Base-by-base conservation (phyloP, 2,329 filamentous ascomycete genomes). In the Davidsoniella eucalypti region DNA sequence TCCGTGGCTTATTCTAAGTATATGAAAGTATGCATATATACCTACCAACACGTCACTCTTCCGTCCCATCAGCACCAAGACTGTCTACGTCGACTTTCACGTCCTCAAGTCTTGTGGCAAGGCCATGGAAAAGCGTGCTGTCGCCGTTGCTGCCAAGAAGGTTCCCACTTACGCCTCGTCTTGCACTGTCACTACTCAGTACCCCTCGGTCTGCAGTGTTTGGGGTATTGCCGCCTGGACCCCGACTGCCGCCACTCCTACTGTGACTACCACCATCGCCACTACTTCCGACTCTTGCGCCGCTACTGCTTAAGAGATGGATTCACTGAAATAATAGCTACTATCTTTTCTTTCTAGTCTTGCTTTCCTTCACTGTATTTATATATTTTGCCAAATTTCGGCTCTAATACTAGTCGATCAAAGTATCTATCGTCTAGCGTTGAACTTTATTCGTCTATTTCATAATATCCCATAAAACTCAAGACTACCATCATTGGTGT, bases 191-290 rank as follows among this genome's bases (percentile, higher is more conserved):
- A 54, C 59, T 40, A 56, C 56, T 29, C 58, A 59, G 44, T 70
- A 68, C 60, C 59, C 65, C 29, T 65, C 66, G 37, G 67, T 64
- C 49, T 70, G 67, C 64, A 61, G 60, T 48, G 70, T 68, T 64
- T 70, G 63, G 60, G 67, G 67, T 45, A 61, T 70, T 59, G 68
- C 66, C 38, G 61, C 60, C 37, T 54, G 58, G 23, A 60, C 64
- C 43, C 62, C 60, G 52, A 69, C 67, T 9, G 66, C 63, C 49
- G 56, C 64, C 25, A 57, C 55, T 36, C 63, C 66, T 21, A 69
- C 66, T 52, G 58, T 61, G 36, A 69, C 66, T 7, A 58, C 61
- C 50, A 69, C 66, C 26, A 63, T 67, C 51, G 69, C 66, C 52
- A 63, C 61, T 52, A 64, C 10, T 6, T 6, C 17, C 23, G 21